Conservation (phyloP, 2,329 filamentous ascomycete genomes). For the Davidsoniella eucalypti region DNA sequence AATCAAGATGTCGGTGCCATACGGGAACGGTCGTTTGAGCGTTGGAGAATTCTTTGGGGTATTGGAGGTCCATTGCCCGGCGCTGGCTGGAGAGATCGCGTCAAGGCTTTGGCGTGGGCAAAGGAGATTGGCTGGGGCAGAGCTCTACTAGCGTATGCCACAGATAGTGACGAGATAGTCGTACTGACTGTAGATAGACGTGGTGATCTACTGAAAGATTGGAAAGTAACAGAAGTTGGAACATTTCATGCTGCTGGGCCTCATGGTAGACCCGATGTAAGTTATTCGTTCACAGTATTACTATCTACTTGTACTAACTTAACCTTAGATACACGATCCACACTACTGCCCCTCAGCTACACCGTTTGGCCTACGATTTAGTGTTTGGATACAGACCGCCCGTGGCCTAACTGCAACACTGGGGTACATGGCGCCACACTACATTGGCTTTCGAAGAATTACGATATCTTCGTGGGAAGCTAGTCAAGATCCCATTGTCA, state of each 20-base stretch:
- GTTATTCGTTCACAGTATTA: constrained; percentile 11
- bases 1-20: constrained; percentile 17
- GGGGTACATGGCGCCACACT: constrained; percentile 33
- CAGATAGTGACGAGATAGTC: constrained; percentile 32
- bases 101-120: constrained; percentile 38
- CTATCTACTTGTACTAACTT: not conserved
- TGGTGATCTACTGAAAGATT: constrained; percentile 19
- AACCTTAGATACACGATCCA: constrained; percentile 22
- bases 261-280: constrained; percentile 17
- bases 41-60: constrained; percentile 40
- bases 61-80: constrained; percentile 33
- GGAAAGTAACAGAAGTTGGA: constrained; percentile 33
- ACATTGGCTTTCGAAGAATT: constrained; percentile 38
- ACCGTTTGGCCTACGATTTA: constrained; percentile 36
- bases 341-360: constrained; percentile 33
- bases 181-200: constrained; percentile 30
- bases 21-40: constrained; percentile 26
- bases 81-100: constrained; percentile 23
- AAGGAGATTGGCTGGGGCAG: constrained; percentile 24
- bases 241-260: constrained; percentile 27
- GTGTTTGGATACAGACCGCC: constrained; percentile 29
- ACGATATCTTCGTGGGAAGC: constrained; percentile 24
- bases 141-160: constrained; percentile 34
- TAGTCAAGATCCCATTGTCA: constrained; percentile 22
- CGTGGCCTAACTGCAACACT: constrained; percentile 24